Conservation (phyloP, 306 rosid genomes). For the Medicago truncatula region DNA sequence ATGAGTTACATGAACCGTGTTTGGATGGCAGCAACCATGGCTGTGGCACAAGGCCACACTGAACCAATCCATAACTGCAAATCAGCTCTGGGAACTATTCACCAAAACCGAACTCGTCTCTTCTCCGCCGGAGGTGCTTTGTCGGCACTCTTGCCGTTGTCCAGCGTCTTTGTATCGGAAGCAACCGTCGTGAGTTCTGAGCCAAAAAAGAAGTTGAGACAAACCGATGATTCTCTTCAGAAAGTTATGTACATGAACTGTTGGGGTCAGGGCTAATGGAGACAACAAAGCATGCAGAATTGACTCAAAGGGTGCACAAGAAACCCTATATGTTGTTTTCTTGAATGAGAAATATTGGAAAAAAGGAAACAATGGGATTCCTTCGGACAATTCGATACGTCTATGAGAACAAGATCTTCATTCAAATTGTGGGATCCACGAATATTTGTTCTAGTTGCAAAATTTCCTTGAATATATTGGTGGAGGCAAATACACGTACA, state of each 20-base stretch:
- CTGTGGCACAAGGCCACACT: slow-evolving; percentile 66
- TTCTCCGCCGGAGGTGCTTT: slow-evolving; percentile 44
- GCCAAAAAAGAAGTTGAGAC: slow-evolving; percentile 42
- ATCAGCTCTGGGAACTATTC: slow-evolving; percentile 62
- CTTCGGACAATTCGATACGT: no score
- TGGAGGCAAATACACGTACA: no score
- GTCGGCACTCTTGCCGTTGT: slow-evolving; percentile 38
- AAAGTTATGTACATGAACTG: slow-evolving; percentile 90
- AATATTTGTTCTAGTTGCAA: no score
- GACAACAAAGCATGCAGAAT: no score
- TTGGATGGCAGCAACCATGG: slow-evolving; percentile 82
- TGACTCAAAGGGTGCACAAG: no score
- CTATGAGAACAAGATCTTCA: no score
- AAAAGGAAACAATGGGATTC: no score
- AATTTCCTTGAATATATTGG: no score
- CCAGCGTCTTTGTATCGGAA: slow-evolving; percentile 52
- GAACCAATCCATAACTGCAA: slow-evolving; percentile 66
- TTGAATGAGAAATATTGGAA: no score
- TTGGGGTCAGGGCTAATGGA: slow-evolving; percentile 79
- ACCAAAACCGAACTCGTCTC: slow-evolving; percentile 50
- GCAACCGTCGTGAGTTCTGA: slow-evolving; percentile 45
- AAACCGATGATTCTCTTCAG: slow-evolving; percentile 76
- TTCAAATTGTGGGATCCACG: no score
- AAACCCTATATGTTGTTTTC: no score
- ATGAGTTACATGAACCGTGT: slow-evolving; percentile 63